Conservation (phyloP, 352 stramenopile species). For the Phytophthora podocarpi region DNA sequence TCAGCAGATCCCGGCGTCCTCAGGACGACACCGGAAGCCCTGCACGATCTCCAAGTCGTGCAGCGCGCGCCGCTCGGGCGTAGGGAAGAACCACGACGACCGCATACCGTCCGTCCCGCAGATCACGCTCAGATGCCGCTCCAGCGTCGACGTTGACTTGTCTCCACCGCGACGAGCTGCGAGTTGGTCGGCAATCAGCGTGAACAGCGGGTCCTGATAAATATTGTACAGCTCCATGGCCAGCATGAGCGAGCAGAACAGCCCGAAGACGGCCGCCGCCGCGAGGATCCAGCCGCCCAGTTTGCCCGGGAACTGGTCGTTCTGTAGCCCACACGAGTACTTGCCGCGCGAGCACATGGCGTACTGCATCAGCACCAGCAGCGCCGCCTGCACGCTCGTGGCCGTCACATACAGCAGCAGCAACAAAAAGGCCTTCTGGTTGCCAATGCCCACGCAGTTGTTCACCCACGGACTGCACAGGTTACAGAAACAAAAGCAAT, state of each 20-base stretch:
- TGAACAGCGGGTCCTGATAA: slow-evolving; percentile 59
- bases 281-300: slow-evolving; percentile 72
- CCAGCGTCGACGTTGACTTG: slow-evolving; percentile 65
- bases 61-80: slow-evolving; percentile 44
- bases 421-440: slow-evolving; percentile 83
- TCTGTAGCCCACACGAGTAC: slow-evolving; percentile 63
- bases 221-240: slow-evolving; percentile 84
- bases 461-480: slow-evolving; percentile 81
- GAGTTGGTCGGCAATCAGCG: slow-evolving; percentile 61
- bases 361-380: slow-evolving; percentile 62
- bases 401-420: slow-evolving; percentile 78
- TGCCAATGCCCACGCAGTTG: slow-evolving; percentile 86
- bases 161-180: slow-evolving; percentile 52
- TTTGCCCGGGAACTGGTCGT: slow-evolving; percentile 58
- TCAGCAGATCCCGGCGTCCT: slow-evolving; percentile 41
- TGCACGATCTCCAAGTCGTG: slow-evolving; percentile 71
- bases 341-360: slow-evolving; percentile 45
- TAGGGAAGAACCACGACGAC: slow-evolving; percentile 66
- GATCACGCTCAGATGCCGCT: slow-evolving; percentile 78
- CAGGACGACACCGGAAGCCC: slow-evolving; percentile 41
- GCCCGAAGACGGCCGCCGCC: slow-evolving; percentile 67
- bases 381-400: slow-evolving; percentile 58
- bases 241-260: slow-evolving; percentile 82
- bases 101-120: slow-evolving; percentile 77
- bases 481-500: neutral